These are phyloP conservation scores for Striga hermonthica DNA, from an alignment of 305 asterid species.

Conservation along the genomic window DNA sequence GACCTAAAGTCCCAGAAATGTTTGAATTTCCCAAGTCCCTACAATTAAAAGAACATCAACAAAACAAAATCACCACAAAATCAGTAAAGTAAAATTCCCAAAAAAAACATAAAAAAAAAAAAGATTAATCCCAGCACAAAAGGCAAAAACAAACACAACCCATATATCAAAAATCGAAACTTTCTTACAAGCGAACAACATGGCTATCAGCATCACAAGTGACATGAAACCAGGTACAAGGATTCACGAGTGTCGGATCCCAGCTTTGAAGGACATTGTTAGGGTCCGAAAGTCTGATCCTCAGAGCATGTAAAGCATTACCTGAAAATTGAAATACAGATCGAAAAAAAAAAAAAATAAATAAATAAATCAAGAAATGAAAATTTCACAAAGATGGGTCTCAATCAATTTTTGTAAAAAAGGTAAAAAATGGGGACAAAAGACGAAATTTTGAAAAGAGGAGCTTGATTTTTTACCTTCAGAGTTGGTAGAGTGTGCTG, in stretches of 20 bases:
- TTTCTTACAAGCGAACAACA: conserved; percentile 79
- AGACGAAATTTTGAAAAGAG: not conserved
- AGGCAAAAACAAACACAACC: too few relatives aligned
- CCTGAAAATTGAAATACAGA: conserved; percentile 41
- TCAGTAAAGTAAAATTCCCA: not conserved
- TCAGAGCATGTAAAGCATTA: conserved; percentile 71
- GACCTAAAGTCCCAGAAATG: conserved; percentile 75
- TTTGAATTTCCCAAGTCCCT: conserved; percentile 94
- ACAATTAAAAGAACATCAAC: conserved; percentile 22
- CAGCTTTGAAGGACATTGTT: conserved; percentile 79
- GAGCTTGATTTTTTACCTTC: too few relatives aligned
- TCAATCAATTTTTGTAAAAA: conserved; percentile 20
- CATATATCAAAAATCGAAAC: not conserved
- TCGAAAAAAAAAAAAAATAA: conserved; percentile 9
- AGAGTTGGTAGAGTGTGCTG: not conserved
- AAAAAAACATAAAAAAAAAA: not conserved
- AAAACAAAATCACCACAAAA: conserved; percentile 2
- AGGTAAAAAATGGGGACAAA: not conserved
- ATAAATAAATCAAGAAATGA: not conserved
- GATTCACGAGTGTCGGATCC: conserved; percentile 94
- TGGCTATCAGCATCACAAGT: conserved; percentile 70
- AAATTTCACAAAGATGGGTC: conserved; percentile 11
- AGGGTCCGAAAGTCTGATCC: conserved; percentile 73
- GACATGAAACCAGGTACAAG: conserved; percentile 94
- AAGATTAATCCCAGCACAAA: not conserved